These are phyloP conservation scores for Nakazawaea peltata DNA, from an alignment of 805 yeast species.

Conservation along the genomic window DNA sequence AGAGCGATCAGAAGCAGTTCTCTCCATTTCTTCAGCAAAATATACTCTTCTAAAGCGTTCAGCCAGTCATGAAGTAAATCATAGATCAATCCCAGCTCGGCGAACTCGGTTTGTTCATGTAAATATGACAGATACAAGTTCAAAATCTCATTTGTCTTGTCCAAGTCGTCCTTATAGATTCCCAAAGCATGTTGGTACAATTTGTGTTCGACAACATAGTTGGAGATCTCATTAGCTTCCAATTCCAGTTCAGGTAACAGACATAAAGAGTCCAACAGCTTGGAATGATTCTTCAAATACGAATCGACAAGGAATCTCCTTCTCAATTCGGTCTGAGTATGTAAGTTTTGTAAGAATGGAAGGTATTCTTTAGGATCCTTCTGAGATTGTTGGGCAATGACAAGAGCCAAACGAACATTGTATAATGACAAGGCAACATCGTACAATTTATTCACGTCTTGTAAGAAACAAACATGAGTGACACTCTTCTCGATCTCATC, in stretches of 20 bases:
- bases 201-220: slow-evolving; percentile 61
- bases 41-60: slow-evolving; percentile 64
- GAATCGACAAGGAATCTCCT: slow-evolving; percentile 75
- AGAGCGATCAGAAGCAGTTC: slow-evolving; percentile 67
- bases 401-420: slow-evolving; percentile 70
- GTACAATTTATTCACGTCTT: slow-evolving; percentile 81
- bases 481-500: slow-evolving; percentile 52
- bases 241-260: slow-evolving; percentile 34
- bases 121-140: slow-evolving; percentile 55
- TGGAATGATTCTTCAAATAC: slow-evolving; percentile 54
- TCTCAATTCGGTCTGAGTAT: slow-evolving; percentile 57
- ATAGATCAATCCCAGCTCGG: slow-evolving; percentile 73
- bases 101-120: slow-evolving; percentile 44
- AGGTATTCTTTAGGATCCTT: slow-evolving; percentile 96
- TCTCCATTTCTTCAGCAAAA: slow-evolving; percentile 70
- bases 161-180: slow-evolving; percentile 48
- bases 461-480: slow-evolving; percentile 81
- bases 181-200: slow-evolving; percentile 64
- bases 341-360: slow-evolving; percentile 80
- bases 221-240: slow-evolving; percentile 56
- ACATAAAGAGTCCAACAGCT: slow-evolving; percentile 61
- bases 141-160: slow-evolving; percentile 47
- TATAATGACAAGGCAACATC: slow-evolving; percentile 74
- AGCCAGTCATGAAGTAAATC: slow-evolving; percentile 55
- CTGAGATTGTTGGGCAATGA: slow-evolving; percentile 92